Conservation (phyloP, 2,329 filamentous ascomycete species). For the Aspergillus nomiae region DNA sequence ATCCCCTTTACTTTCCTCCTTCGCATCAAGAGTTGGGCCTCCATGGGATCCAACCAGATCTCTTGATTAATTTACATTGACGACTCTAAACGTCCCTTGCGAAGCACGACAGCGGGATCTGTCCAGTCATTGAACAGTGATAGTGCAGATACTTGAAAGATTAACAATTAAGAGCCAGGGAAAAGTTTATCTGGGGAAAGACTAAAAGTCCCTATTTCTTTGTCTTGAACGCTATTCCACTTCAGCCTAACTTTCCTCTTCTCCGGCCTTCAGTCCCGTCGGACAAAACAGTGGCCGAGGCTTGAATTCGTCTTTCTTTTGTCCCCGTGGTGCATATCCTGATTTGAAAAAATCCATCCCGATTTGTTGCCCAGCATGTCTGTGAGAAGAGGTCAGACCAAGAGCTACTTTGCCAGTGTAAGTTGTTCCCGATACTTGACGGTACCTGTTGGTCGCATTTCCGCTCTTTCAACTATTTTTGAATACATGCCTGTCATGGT, state of each 20-base stretch:
- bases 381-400: conserved; percentile 33
- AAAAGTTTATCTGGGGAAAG: neutral
- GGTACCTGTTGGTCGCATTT: neutral
- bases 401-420: conserved; percentile 40
- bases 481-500: neutral
- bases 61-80: conserved; percentile 8
- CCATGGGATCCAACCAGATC: conserved; percentile 22
- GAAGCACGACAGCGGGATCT: conserved; percentile 23
- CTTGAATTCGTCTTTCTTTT: conserved; percentile 8
- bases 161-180: neutral
- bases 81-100: conserved; percentile 10
- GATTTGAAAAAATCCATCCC: conserved; percentile 1
- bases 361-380: conserved; percentile 27
- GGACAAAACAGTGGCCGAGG: conserved; percentile 21
- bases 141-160: neutral
- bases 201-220: neutral
- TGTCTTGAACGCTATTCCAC: neutral
- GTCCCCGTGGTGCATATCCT: conserved; percentile 5
- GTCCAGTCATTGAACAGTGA: conserved; percentile 14
- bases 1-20: conserved; percentile 10
- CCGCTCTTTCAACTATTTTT: neutral
- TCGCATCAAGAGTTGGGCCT: conserved; percentile 25
- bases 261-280: conserved; percentile 13
- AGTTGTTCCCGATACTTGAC: conserved; percentile 19
- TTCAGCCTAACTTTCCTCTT: conserved; percentile 4